Evolutionary conservation across 345 rosid genomes (phyloP).

Genomic region (Aquilaria sinensis): DNA sequence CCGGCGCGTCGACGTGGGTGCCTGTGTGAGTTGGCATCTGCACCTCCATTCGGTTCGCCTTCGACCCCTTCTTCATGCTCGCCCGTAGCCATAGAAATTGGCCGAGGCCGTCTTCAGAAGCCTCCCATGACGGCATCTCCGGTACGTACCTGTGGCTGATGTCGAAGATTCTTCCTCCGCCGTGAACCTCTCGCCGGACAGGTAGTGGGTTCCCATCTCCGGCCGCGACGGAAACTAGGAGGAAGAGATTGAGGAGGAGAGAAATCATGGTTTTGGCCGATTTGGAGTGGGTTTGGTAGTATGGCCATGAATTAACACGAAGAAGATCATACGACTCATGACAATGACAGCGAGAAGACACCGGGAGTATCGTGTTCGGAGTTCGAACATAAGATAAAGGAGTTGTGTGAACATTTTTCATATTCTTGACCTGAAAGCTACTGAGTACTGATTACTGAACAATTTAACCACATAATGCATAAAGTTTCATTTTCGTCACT

Average conservation of each 20-base stretch:
- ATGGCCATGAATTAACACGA: too few species aligned
- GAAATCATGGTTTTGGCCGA: slow-evolving; percentile 3
- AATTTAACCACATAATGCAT: too few species aligned
- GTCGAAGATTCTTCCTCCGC: slow-evolving; percentile 57
- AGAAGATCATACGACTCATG: too few species aligned
- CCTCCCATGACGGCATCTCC: slow-evolving; percentile 48
- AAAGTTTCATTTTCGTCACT: too few species aligned
- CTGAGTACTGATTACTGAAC: too few species aligned
- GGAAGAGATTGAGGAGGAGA: slow-evolving; percentile 3
- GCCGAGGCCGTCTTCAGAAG: slow-evolving; percentile 41
- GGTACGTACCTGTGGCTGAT: slow-evolving; percentile 60
- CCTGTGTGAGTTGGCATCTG: slow-evolving; percentile 78
- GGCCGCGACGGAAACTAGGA: slow-evolving; percentile 9
- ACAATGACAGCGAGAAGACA: too few species aligned
- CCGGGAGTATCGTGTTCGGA: too few species aligned
- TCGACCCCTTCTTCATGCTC: slow-evolving; percentile 85
- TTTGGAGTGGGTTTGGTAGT: too few species aligned
- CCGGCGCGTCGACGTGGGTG: slow-evolving; percentile 90
- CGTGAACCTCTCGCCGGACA: slow-evolving; percentile 54
- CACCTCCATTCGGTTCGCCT: slow-evolving; percentile 66
- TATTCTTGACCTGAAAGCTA: too few species aligned
- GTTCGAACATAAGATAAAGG: too few species aligned
- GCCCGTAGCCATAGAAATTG: slow-evolving; percentile 54
- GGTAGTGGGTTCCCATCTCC: slow-evolving; percentile 22
- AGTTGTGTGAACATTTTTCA: too few species aligned